Conservation (phyloP, 352 stramenopile genomes). For the Halophytophthora polymorphica region DNA sequence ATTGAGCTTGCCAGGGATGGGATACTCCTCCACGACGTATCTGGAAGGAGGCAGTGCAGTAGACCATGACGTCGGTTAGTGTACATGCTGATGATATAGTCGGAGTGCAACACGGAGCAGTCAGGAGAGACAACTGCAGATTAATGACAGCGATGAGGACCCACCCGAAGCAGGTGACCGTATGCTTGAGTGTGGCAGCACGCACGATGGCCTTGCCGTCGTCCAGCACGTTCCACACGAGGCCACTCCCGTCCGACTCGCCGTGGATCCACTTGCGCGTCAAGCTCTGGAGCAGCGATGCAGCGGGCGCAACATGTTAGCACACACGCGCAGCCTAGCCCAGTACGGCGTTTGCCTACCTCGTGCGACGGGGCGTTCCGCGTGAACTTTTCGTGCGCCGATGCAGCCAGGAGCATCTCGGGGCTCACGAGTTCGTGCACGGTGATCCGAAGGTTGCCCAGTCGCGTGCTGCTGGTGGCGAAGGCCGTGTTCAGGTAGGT, state of each 20-base stretch:
- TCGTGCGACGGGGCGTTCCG: slow-evolving; percentile 51
- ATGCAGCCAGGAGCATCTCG: slow-evolving; percentile 42
- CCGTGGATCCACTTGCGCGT: slow-evolving; percentile 51
- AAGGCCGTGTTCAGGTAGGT: slow-evolving; percentile 76
- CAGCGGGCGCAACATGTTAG: slow-evolving; percentile 1
- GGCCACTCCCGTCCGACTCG: slow-evolving; percentile 49
- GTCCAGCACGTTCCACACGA: slow-evolving; percentile 73
- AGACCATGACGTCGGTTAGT: not conserved
- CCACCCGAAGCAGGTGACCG: slow-evolving; percentile 77
- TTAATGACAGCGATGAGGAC: not conserved
- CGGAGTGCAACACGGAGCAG: not conserved
- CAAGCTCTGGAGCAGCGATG: slow-evolving; percentile 31
- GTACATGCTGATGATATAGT: not conserved
- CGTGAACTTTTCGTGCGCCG: slow-evolving; percentile 62
- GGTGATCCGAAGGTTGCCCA: slow-evolving; percentile 67
- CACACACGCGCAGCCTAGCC: not conserved
- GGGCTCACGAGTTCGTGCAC: slow-evolving; percentile 72
- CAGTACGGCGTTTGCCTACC: slow-evolving; percentile 24
- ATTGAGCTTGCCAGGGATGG: slow-evolving; percentile 81
- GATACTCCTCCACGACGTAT: slow-evolving; percentile 79
- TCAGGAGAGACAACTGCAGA: too few relatives aligned
- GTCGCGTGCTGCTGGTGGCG: slow-evolving; percentile 55
- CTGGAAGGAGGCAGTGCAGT: slow-evolving; percentile 19
- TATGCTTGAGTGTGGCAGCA: slow-evolving; percentile 74
- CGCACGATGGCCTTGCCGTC: slow-evolving; percentile 60